phyloP scores from a whole-genome alignment of 1,284 basidiomycete genomes.

The Veloporphyrellus conicus region DNA sequence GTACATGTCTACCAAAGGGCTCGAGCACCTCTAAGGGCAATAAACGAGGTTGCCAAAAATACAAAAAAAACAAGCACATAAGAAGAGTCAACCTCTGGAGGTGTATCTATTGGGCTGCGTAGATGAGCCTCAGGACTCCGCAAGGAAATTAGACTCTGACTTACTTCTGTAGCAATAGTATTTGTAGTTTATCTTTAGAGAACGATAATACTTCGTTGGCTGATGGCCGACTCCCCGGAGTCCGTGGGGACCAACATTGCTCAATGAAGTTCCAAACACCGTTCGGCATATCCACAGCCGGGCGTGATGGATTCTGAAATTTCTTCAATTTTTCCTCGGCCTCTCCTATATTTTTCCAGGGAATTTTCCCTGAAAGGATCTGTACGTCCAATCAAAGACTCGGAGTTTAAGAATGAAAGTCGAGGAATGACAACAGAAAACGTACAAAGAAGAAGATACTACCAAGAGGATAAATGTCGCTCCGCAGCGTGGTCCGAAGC shows the following conservation, averaged over 20 bases:
- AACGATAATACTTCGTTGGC: slow-evolving; percentile 3
- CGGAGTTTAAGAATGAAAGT: neutral
- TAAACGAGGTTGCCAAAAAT: too few species aligned
- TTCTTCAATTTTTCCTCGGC: neutral
- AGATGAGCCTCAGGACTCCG: too few species aligned
- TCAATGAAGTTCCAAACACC: slow-evolving; percentile 4
- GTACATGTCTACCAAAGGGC: too few species aligned
- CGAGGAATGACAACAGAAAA: neutral
- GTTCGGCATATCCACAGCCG: neutral
- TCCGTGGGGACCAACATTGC: slow-evolving; percentile 6
- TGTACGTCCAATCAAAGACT: neutral
- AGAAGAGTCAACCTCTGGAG: too few species aligned
- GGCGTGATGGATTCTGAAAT: slow-evolving; percentile 3
- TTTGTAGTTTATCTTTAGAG: neutral
- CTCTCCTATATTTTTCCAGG: neutral
- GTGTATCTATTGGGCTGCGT: too few species aligned
- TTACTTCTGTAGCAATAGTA: neutral
- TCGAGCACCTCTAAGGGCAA: too few species aligned
- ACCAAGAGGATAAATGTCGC: slow-evolving; percentile 12
- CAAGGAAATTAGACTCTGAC: too few species aligned
- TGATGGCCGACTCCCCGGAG: neutral
- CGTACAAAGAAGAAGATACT: slow-evolving; percentile 2
- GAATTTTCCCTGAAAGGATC: slow-evolving; percentile 1
- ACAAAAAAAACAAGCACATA: too few species aligned
- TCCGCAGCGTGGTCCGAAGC: neutral